These are phyloP conservation scores for Eutypella sp. DNA, from an alignment of 2,329 filamentous ascomycete species.

Conservation along the genomic window DNA sequence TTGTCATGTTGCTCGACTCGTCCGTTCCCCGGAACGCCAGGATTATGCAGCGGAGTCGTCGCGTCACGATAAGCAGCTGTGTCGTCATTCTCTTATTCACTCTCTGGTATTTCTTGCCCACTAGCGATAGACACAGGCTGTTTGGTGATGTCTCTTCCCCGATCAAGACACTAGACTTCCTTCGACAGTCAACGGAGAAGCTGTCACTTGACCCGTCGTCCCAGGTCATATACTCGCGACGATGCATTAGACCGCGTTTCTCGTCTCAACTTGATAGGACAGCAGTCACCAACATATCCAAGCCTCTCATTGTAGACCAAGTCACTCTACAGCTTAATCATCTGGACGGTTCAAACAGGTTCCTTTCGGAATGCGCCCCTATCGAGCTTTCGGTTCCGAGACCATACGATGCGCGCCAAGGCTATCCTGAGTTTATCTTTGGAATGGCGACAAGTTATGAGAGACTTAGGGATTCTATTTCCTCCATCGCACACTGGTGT, in stretches of 20 bases:
- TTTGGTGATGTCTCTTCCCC: neutral
- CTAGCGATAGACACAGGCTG: too few relatives aligned
- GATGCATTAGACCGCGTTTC: neutral
- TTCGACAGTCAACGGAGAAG: neutral
- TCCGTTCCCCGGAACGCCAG: too few relatives aligned
- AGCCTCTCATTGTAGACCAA: neutral
- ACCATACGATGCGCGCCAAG: neutral
- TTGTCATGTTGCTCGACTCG: too few relatives aligned
- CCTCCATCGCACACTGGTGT: slow-evolving; percentile 50
- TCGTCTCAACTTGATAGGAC: neutral
- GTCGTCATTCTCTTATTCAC: too few relatives aligned
- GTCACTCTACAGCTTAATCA: neutral
- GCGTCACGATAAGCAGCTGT: too few relatives aligned
- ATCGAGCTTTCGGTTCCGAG: neutral
- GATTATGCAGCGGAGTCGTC: too few relatives aligned
- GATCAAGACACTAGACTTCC: neutral
- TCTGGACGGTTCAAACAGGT: neutral
- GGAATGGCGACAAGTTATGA: slow-evolving; percentile 48
- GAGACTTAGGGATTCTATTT: slow-evolving; percentile 42
- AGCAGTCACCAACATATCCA: neutral
- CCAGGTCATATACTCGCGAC: neutral
- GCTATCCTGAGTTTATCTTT: slow-evolving; percentile 47
- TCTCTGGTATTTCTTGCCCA: too few relatives aligned
- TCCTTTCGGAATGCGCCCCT: neutral
- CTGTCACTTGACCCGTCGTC: slow-evolving; percentile 28